Base-by-base conservation (phyloP, 2,329 filamentous ascomycete species). In the Colletotrichum endophyticum region DNA sequence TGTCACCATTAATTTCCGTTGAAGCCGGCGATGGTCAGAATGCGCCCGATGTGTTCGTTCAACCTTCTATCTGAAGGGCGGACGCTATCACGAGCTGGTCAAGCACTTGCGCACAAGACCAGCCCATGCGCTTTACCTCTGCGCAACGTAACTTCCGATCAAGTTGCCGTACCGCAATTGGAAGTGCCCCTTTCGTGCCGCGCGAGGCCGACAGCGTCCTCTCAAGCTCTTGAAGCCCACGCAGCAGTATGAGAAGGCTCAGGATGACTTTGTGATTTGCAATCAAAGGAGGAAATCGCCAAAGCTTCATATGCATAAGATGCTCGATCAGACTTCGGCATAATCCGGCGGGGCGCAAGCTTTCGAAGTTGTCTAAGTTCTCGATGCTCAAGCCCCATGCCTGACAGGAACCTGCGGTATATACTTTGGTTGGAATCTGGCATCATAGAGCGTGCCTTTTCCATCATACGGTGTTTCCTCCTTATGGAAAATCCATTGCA, bases 391-490 rank as follows among this genome's bases (percentile, higher is more conserved):
- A 30, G 67, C 67, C 27, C 67, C 67, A 4, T 70, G 77, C 80
- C 80, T 7, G 80, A 78, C 27, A 72, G 79, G 30, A 44, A 70
- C 67, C n/a, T 85, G 85, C 3, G 78, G 75, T 34, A 82, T 83
- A 80, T 88, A 88, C 22, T 85, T 78, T 5, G 88, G 88, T 44
- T 81, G 72, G 62, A 83, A 80, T 64, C 83, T 84, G 1, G 86
- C 87, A 78, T 89, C 87, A 64, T 83, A 86, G 2, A 88, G 81
- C 12, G 79, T 83, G 1, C 87, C 87, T 56, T 83, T 87, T 1
- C 87, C 87, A 79, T 88, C 86, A 75, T 89, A 89, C 1, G 88
- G 88, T 1, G 85, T 88, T 28, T 82, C 74, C 5, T 80, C 79
- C 1, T 78, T 78, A 6, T 78, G 70, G 5, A 75, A 72, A 28